Evolutionary conservation across 371 early-diverging fungal genomes (phyloP).

Genomic region (Catenaria anguillulae): DNA sequence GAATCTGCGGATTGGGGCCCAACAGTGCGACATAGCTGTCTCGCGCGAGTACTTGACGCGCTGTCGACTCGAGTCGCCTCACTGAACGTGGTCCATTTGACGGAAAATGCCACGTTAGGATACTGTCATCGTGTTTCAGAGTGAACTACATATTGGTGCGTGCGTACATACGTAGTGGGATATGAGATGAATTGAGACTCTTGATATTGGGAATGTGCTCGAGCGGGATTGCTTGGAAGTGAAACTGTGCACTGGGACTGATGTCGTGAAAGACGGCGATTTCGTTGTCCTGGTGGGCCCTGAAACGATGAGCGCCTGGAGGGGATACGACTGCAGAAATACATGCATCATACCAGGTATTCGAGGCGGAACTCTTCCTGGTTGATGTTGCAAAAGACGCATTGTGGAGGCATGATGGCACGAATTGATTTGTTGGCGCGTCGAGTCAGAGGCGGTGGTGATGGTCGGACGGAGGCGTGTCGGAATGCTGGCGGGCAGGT

Average conservation of each 20-base stretch:
- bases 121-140: too few relatives aligned
- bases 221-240: slow-evolving; percentile 32
- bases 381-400: not conserved
- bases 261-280: slow-evolving; percentile 36
- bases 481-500: too few relatives aligned
- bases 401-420: too few relatives aligned
- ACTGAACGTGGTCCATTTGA: too few relatives aligned
- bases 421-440: too few relatives aligned
- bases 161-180: not conserved
- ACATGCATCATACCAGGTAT: not conserved
- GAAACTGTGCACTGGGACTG: slow-evolving; percentile 27
- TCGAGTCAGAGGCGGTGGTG: too few relatives aligned
- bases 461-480: too few relatives aligned
- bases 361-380: not conserved
- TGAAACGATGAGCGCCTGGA: too few relatives aligned
- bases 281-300: slow-evolving; percentile 21
- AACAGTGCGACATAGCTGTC: not conserved
- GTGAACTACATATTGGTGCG: not conserved
- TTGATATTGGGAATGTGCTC: slow-evolving; percentile 20
- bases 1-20: not conserved
- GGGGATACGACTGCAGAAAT: too few relatives aligned
- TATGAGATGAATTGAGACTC: not conserved
- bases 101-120: too few relatives aligned
- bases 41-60: not conserved
- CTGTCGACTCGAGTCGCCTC: not conserved